These are phyloP conservation scores for Globisporangium paddicum DNA, from an alignment of 352 stramenopile species.

Conservation along the genomic window DNA sequence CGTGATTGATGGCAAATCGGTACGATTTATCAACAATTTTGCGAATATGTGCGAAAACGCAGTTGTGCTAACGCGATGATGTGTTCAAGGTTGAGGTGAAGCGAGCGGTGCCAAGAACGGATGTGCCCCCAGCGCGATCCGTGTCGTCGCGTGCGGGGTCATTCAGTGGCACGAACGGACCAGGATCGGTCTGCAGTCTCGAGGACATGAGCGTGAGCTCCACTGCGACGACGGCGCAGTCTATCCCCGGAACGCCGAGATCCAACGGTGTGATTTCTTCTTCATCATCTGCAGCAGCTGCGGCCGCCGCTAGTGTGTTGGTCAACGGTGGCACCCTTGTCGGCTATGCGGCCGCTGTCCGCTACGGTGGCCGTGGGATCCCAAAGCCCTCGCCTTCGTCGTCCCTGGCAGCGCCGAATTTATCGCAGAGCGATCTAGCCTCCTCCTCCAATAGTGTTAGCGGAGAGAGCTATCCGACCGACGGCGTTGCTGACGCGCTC, in stretches of 20 bases:
- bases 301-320: conserved; percentile 22
- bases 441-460: conserved; percentile 28
- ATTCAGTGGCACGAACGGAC: conserved; percentile 72
- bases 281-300: conserved; percentile 11
- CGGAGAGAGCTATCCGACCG: conserved; percentile 28
- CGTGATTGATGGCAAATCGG: conserved; percentile 90
- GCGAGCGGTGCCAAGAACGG: conserved; percentile 75
- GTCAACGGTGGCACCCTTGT: conserved; percentile 49
- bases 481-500: conserved; percentile 59
- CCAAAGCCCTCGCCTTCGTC: conserved; percentile 22
- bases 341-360: conserved; percentile 80
- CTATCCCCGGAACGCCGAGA: conserved; percentile 49
- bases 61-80: neutral
- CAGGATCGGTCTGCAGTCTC: conserved; percentile 65
- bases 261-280: conserved; percentile 23
- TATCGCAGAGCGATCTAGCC: conserved; percentile 15
- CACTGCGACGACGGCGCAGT: conserved; percentile 39
- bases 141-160: conserved; percentile 69
- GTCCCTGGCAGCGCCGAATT: conserved; percentile 4
- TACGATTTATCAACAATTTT: conserved; percentile 8
- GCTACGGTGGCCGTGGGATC: conserved; percentile 48
- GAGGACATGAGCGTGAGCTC: conserved; percentile 59
- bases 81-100: conserved; percentile 88
- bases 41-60: neutral
- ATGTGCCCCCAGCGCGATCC: conserved; percentile 68